Evolutionary conservation across 768 basidiomycete genomes (phyloP).

Genomic region (Lyophyllum decastes): DNA sequence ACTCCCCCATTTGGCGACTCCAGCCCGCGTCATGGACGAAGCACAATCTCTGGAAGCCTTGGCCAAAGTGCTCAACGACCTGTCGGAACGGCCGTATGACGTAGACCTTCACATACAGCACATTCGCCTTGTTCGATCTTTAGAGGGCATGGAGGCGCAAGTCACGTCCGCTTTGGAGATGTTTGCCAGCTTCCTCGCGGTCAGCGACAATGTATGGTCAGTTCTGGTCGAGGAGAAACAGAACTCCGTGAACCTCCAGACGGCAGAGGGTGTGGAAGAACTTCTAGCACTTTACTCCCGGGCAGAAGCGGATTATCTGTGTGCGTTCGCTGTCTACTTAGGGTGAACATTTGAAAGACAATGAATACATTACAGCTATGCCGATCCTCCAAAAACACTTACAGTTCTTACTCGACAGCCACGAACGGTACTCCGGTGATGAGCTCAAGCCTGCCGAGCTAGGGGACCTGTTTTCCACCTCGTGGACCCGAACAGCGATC

Average conservation of each 20-base stretch:
- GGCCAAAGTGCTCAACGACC: slow-evolving; percentile 54
- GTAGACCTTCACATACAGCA: slow-evolving; percentile 67
- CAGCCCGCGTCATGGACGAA: slow-evolving; percentile 48
- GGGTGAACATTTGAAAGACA: neutral
- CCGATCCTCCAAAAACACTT: slow-evolving; percentile 70
- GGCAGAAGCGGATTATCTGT: slow-evolving; percentile 79
- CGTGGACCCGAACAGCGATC: slow-evolving; percentile 63
- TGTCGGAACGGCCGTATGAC: slow-evolving; percentile 63
- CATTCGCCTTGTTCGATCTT: slow-evolving; percentile 57
- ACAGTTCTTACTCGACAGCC: slow-evolving; percentile 52
- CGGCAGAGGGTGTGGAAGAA: slow-evolving; percentile 50
- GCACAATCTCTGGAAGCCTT: slow-evolving; percentile 64
- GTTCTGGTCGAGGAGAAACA: slow-evolving; percentile 61
- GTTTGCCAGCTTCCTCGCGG: slow-evolving; percentile 62
- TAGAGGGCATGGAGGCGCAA: slow-evolving; percentile 61
- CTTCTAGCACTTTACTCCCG: slow-evolving; percentile 61
- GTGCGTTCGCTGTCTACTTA: slow-evolving; percentile 45
- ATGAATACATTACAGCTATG: slow-evolving; percentile 53
- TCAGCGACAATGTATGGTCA: slow-evolving; percentile 74
- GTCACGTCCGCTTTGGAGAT: slow-evolving; percentile 64
- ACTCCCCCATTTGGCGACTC: slow-evolving; percentile 1
- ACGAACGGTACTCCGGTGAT: slow-evolving; percentile 41
- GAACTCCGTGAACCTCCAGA: slow-evolving; percentile 50
- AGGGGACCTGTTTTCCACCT: slow-evolving; percentile 58
- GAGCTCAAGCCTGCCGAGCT: slow-evolving; percentile 48